These are phyloP conservation scores for Didymella sp. DNA, from an alignment of 2,329 filamentous ascomycete species.

Conservation along the genomic window DNA sequence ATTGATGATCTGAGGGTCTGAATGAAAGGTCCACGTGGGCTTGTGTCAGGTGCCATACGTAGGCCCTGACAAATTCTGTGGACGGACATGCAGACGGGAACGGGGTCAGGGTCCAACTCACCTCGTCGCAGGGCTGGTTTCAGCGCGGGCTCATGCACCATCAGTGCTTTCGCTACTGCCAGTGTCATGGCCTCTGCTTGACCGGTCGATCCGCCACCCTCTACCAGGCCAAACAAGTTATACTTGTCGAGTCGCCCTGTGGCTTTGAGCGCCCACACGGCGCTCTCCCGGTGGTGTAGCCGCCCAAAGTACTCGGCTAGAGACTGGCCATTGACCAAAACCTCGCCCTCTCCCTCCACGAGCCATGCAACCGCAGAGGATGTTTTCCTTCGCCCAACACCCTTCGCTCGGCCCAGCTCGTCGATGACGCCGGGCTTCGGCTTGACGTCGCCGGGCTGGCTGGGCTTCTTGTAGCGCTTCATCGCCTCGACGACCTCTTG, in stretches of 20 bases:
- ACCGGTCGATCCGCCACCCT: constrained; percentile 89
- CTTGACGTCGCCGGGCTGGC: constrained; percentile 72
- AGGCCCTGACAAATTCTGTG: background rate
- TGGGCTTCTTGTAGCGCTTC: constrained; percentile 73
- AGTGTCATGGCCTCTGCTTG: constrained; percentile 95
- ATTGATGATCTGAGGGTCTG: background rate
- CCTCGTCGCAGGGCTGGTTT: constrained; percentile 88
- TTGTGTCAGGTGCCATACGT: background rate
- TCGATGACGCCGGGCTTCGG: constrained; percentile 73
- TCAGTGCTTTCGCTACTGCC: constrained; percentile 83
- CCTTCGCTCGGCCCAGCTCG: constrained; percentile 77
- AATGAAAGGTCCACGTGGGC: constrained; percentile 9
- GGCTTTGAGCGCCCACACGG: constrained; percentile 85
- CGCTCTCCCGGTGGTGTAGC: constrained; percentile 92
- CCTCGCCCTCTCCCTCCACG: constrained; percentile 90
- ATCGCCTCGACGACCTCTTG: constrained; percentile 70
- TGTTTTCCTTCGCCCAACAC: constrained; percentile 84
- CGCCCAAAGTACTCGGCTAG: constrained; percentile 82
- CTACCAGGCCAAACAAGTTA: constrained; percentile 87
- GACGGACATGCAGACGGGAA: constrained; percentile 6
- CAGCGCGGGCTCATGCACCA: constrained; percentile 90
- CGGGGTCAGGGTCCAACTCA: constrained; percentile 59
- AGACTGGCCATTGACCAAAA: constrained; percentile 88
- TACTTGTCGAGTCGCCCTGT: constrained; percentile 92
- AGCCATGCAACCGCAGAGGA: constrained; percentile 85